These are phyloP conservation scores for Extremus antarcticus DNA, from an alignment of 495 filamentous ascomycete species.

Conservation along the genomic window DNA sequence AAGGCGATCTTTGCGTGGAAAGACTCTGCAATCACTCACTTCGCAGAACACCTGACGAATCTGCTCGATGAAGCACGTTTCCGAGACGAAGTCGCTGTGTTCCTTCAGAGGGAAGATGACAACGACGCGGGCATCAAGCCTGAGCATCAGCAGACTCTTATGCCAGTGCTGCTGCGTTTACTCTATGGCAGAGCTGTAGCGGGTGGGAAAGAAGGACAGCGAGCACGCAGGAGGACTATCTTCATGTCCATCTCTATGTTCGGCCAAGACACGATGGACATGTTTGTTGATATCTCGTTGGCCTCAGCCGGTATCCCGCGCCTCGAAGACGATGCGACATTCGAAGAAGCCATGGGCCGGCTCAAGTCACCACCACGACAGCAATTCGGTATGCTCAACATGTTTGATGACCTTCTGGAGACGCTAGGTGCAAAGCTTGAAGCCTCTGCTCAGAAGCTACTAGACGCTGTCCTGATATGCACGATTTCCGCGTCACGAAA, in stretches of 20 bases:
- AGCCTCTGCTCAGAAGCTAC: conserved; percentile 49
- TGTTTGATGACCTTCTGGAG: conserved; percentile 79
- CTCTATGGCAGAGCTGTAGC: conserved; percentile 72
- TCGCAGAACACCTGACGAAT: conserved; percentile 78
- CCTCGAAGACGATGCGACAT: conserved; percentile 41
- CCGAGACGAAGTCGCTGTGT: conserved; percentile 77
- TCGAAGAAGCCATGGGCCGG: conserved; percentile 36
- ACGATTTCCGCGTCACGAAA: conserved; percentile 57
- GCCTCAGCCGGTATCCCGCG: conserved; percentile 51
- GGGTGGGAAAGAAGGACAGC: conserved; percentile 44
- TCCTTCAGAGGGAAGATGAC: conserved; percentile 60
- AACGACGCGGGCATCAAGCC: conserved; percentile 60
- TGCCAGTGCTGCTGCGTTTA: conserved; percentile 77
- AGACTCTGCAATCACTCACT: conserved; percentile 56
- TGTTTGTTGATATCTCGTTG: conserved; percentile 75
- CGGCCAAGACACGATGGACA: conserved; percentile 52
- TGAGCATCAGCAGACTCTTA: conserved; percentile 57
- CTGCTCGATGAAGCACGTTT: conserved; percentile 85
- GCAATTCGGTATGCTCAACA: conserved; percentile 78
- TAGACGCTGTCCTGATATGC: conserved; percentile 70
- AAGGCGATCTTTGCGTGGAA: conserved; percentile 89
- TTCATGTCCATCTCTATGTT: conserved; percentile 50
- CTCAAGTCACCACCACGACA: conserved; percentile 48
- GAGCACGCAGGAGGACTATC: conserved; percentile 57
- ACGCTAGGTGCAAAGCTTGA: conserved; percentile 61